Evolutionary conservation across 78 protist species (phyloP).

Genomic region (Chrysochromulina tobinii): DNA sequence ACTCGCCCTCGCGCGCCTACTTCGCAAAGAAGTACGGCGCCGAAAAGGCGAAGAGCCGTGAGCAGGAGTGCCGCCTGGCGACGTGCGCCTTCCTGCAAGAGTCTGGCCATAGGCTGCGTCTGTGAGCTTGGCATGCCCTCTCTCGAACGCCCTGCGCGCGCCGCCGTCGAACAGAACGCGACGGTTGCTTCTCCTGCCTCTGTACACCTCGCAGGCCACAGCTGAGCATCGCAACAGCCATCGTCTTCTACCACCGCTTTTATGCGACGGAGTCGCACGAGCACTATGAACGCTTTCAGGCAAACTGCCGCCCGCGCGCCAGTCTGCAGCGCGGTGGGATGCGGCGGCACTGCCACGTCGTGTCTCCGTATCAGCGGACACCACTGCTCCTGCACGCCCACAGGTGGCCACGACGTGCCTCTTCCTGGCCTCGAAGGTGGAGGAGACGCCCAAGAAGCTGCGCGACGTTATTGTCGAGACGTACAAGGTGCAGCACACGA

Average conservation of each 20-base stretch:
- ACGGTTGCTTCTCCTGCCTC: too few relatives aligned
- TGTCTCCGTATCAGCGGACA: background rate
- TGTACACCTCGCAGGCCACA: constrained; percentile 63
- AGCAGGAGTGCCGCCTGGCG: background rate
- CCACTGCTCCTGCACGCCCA: background rate
- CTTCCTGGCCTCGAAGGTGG: constrained; percentile 84
- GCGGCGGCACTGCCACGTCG: background rate
- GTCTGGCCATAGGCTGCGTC: background rate
- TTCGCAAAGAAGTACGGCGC: too few relatives aligned
- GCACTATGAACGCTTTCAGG: constrained; percentile 46
- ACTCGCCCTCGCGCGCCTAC: too few relatives aligned
- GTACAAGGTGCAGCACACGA: background rate
- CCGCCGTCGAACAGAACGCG: too few relatives aligned
- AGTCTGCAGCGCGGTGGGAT: background rate
- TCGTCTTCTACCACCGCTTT: constrained; percentile 85
- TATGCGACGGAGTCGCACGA: constrained; percentile 66
- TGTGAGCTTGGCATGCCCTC: background rate
- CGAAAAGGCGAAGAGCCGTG: too few relatives aligned
- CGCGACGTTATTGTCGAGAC: constrained; percentile 55
- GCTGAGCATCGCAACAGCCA: constrained; percentile 79
- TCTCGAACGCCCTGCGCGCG: background rate
- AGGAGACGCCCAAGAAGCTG: constrained; percentile 76
- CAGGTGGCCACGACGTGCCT: constrained; percentile 68
- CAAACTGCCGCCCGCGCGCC: background rate
- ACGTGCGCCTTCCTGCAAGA: background rate